Evolutionary conservation across 2,329 filamentous ascomycete species (phyloP).

Genomic region (Cladosporium sp.): DNA sequence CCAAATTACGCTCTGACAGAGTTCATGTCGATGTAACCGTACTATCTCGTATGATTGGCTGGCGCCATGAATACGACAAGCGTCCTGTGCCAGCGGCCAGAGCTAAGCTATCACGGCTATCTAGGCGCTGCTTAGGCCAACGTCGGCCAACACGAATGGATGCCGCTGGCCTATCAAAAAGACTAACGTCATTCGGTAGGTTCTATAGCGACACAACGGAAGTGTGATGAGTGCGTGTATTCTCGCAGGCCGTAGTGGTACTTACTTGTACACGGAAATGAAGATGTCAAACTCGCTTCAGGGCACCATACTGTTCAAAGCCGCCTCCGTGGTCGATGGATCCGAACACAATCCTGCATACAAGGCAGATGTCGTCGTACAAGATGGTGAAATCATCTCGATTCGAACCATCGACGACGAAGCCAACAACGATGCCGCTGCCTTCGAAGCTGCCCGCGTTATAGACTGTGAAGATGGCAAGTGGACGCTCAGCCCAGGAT

Average conservation of each 20-base stretch:
- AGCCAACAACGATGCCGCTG: neutral
- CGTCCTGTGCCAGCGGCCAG: neutral
- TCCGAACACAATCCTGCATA: slow-evolving; percentile 20
- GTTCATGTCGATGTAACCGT: neutral
- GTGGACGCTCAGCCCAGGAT: slow-evolving; percentile 26
- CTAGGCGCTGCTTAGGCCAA: neutral
- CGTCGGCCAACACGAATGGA: neutral
- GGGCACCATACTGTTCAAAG: slow-evolving; percentile 17
- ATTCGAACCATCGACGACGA: slow-evolving; percentile 9
- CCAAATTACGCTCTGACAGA: no score
- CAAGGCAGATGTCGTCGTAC: slow-evolving; percentile 19
- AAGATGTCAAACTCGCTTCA: neutral
- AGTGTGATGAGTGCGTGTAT: no score
- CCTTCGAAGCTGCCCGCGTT: slow-evolving; percentile 9
- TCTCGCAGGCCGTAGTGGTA: no score
- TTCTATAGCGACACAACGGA: no score
- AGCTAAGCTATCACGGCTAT: neutral
- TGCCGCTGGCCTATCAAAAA: neutral
- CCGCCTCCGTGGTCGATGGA: slow-evolving; percentile 24
- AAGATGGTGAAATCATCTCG: slow-evolving; percentile 18
- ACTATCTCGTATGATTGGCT: no score
- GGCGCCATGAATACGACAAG: no score
- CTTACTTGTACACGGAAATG: no score
- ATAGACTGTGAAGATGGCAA: slow-evolving; percentile 25
- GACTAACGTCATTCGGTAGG: neutral